Conservation (phyloP, 2,329 filamentous ascomycete species). For the Zymoseptoria tritici region DNA sequence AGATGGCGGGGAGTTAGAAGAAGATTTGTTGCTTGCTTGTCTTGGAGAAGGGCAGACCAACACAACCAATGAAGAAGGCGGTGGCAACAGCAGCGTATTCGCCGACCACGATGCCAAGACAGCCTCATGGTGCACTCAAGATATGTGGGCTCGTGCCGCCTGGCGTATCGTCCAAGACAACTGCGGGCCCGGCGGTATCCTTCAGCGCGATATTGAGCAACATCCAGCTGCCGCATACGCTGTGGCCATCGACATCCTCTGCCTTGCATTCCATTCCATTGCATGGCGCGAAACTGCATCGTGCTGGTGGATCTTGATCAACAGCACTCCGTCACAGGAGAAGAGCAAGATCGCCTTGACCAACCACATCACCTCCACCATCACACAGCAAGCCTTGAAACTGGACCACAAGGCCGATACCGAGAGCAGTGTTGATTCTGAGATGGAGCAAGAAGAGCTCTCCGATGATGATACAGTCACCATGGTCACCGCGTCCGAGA, state of each 20-base stretch:
- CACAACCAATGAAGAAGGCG: neutral
- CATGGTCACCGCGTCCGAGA: neutral
- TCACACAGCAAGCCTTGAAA: neutral
- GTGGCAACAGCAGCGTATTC: neutral
- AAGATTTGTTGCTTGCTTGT: conserved; percentile 19
- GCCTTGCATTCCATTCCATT: conserved; percentile 21
- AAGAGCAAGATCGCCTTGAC: neutral
- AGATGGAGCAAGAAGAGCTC: neutral
- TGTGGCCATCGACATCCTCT: conserved; percentile 18
- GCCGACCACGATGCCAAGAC: conserved; percentile 7
- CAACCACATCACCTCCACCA: neutral
- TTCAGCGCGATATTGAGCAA: conserved; percentile 6
- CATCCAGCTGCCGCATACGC: conserved; percentile 18
- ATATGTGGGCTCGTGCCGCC: conserved; percentile 19
- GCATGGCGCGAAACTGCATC: conserved; percentile 10
- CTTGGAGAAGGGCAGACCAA: conserved; percentile 12
- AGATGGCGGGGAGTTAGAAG: conserved; percentile 10
- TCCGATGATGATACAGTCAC: neutral
- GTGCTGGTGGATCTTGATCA: conserved; percentile 12
- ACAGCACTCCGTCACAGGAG: neutral
- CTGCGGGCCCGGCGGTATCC: conserved; percentile 7
- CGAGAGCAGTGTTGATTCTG: neutral
- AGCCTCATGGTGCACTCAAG: conserved; percentile 14
- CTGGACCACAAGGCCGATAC: conserved; percentile 1
- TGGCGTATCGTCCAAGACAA: conserved; percentile 20